Conservation (phyloP, 2,329 filamentous ascomycete species). For the Aspergillus floridensis region DNA sequence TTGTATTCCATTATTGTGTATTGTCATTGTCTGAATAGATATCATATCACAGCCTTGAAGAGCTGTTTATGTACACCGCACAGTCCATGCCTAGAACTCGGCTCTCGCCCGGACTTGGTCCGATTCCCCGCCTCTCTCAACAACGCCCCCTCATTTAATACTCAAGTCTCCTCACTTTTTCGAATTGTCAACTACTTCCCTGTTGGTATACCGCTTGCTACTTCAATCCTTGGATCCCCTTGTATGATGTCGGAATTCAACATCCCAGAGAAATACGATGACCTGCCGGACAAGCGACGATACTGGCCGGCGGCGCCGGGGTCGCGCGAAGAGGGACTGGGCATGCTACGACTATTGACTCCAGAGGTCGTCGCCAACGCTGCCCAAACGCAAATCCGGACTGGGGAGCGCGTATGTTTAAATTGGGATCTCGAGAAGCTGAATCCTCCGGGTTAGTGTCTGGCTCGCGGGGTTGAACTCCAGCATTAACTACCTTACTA, state of each 20-base stretch:
- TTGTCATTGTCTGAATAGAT: conserved; percentile 6
- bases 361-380: conserved; percentile 52
- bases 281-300: conserved; percentile 49
- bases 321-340: conserved; percentile 54
- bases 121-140: conserved; percentile 6
- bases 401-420: conserved; percentile 53
- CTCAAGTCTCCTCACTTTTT: too few relatives aligned
- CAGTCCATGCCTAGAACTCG: not conserved
- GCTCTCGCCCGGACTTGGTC: conserved; percentile 12
- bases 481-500: not conserved
- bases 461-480: not conserved
- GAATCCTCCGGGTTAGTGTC: conserved; percentile 38
- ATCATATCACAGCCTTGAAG: not conserved
- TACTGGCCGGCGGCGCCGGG: conserved; percentile 50
- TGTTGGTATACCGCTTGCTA: too few relatives aligned
- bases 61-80: not conserved
- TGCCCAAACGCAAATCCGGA: conserved; percentile 53
- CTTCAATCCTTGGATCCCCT: not conserved
- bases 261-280: conserved; percentile 36
- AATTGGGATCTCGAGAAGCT: conserved; percentile 59
- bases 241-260: conserved; percentile 18
- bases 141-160: conserved; percentile 3
- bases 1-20: conserved; percentile 12
- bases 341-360: conserved; percentile 53
- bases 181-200: too few relatives aligned